Base-by-base conservation (phyloP, 2,329 filamentous ascomycete species). In the Talaromyces amestolkiae region DNA sequence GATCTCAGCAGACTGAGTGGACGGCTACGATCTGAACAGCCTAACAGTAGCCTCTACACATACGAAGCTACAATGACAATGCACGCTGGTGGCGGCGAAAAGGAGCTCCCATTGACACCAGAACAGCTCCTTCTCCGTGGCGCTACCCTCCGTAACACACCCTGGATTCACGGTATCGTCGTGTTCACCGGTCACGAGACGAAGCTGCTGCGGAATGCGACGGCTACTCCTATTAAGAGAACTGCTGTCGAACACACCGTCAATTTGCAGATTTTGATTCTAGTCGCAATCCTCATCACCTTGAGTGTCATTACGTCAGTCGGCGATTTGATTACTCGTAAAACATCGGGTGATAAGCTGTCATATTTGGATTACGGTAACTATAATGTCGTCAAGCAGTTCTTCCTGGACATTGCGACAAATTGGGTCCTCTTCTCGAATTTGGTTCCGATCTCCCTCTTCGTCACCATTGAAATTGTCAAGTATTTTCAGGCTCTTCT, bases 371-470 rank as follows among this genome's bases (percentile, higher is more conserved):
- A 86, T 61, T 86, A 96, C 68, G 84, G 85, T 65, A 74, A 79
- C 37, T 86, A 89, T 68, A 86, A 87, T 71, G 84, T 89, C n/a
- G 89, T 88, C 19, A 85, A 87, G 70, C 92, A 93, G 68, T 97
- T 99, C 77, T 91, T 96, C 78, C 89, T 90, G 72, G 95, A 99
- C 78, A 91, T 99, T 75, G 91, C 97, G 74, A 99, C 96, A 1
- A 98, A 98, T 78, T 99, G 95, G 94, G 94, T 99, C 37, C 80
- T 99, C 41, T 99, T 97, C 79, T 98, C 94, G 2, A 94, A 96
- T 62, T 81, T 99, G 72, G 95, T 99, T 56, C 95, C 95, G 39
- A 97, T 99, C 72, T 98, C 94, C 35, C 89, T 99, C 3, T 99
- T 99, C 77, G 95, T 99, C 68, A 99, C 95, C 0, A 89, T 99